Evolutionary conservation across 2,329 filamentous ascomycete species (phyloP), one percentile per base, ranked within the genome.

Genomic region (Didymosphaeria variabile): DNA sequence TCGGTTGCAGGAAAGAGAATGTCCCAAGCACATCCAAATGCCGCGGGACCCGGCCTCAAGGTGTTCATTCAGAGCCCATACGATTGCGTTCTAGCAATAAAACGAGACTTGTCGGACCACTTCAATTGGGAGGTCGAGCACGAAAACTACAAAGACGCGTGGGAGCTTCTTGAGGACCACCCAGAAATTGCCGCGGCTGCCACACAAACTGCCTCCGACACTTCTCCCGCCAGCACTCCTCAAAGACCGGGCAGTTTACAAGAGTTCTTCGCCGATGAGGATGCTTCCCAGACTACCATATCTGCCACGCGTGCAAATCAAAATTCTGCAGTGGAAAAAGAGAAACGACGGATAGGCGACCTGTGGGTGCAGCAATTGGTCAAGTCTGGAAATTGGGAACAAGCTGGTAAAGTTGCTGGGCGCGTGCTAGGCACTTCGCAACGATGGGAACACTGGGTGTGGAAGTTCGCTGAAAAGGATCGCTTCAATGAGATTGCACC

Each of bases 11-110:
- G 62, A 21, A 75, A 70, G 51, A 64, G 72, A 40, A 67, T 66
- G 50, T 55, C 62, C n/a, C 74, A 69, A 40, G 73, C 77, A 15
- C 83, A 85, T 65, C 84, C 82, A 50, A 81, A 85, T 66, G 80
- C 81, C 19, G 78, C 81, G 5, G 83, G 84, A 10, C 82, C 85
- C 40, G 89, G 89, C 7, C 83, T 90, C 67, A 91, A 98, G 72
- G 91, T 99, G 17, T 97, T 97, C 75, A 92, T 99, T 44, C 93
- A 97, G 72, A 97, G 93, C 70, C 95, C 95, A 0, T 99, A 96
- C 73, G 95, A 99, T 78, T 98, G 94, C 71, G 90, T 98, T n/a
- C 82, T 97, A 57, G 92, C 93, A 0, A 92, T 95, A 2, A 94
- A 94, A 74, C 86, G 95, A 67, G 94, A 97, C 72, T 83, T 97